Evolutionary conservation across 306 rosid genomes (phyloP).

Genomic region (Pyrus betulifolia): DNA sequence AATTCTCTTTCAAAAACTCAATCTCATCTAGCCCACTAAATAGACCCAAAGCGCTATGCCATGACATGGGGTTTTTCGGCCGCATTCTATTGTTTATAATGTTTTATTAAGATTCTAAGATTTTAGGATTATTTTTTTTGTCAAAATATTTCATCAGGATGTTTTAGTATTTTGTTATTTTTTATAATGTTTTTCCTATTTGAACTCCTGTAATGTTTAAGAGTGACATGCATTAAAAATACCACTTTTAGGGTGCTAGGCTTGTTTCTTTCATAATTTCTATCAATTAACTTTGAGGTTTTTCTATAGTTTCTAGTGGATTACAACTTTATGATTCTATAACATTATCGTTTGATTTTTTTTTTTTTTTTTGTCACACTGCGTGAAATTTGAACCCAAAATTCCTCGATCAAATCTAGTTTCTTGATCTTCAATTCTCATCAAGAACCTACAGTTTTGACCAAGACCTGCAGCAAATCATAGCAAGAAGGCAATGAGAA

Average conservation of each 20-base stretch:
- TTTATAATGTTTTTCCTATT: background rate
- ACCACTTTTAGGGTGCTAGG: background rate
- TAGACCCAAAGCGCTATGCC: background rate
- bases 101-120: background rate
- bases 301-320: background rate
- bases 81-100: background rate
- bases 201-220: background rate
- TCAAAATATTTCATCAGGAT: background rate
- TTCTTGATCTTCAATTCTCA: background rate
- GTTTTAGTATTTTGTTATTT: background rate
- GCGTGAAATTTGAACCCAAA: too few species aligned
- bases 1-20: too few species aligned
- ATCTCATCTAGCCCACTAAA: too few species aligned
- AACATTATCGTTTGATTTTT: background rate
- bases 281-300: background rate
- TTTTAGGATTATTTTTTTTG: background rate
- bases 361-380: too few species aligned
- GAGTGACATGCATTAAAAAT: background rate
- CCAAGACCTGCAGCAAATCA: background rate
- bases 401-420: background rate
- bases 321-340: background rate
- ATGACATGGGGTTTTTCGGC: background rate
- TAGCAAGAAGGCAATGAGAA: background rate
- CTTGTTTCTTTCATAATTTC: background rate
- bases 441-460: background rate